Conservation (phyloP, 495 filamentous ascomycete species). For the Jackrogersella minutella region DNA sequence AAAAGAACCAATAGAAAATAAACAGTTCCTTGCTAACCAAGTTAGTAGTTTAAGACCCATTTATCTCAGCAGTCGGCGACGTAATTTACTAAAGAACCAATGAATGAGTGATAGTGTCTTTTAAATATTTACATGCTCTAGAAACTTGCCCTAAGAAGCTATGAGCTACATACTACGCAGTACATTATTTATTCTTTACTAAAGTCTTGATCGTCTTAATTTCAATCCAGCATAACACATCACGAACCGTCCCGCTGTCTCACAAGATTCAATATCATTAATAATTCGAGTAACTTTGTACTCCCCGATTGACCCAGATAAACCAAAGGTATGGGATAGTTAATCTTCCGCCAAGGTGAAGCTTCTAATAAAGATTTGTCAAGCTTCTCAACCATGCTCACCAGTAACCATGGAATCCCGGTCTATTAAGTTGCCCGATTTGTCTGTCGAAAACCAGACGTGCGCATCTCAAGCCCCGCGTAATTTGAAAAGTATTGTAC, state of each 20-base stretch:
- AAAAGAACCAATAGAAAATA: neutral
- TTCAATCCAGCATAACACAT: neutral
- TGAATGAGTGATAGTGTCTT: neutral
- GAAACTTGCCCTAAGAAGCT: constrained; percentile 15
- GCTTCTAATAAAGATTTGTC: neutral
- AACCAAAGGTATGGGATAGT: too few species aligned
- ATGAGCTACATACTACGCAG: too few species aligned
- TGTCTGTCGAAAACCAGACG: neutral
- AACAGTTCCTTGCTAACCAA: neutral
- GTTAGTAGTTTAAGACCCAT: neutral
- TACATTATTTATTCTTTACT: too few species aligned
- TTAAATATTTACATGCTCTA: constrained; percentile 3
- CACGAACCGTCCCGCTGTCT: constrained; percentile 21
- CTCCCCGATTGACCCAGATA: constrained; percentile 2
- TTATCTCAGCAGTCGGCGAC: neutral
- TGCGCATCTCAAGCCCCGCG: neutral
- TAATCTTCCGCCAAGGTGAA: too few species aligned
- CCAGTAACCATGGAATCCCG: constrained; percentile 9
- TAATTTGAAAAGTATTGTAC: too few species aligned
- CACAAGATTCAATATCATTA: constrained; percentile 5
- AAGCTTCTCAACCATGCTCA: neutral
- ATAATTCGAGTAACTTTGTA: neutral
- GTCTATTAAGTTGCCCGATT: constrained; percentile 7
- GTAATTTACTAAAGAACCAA: constrained; percentile 21
- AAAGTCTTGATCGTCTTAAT: neutral